Evolutionary conservation across 495 filamentous ascomycete species (phyloP).

Genomic region (Penicillium nucicola): DNA sequence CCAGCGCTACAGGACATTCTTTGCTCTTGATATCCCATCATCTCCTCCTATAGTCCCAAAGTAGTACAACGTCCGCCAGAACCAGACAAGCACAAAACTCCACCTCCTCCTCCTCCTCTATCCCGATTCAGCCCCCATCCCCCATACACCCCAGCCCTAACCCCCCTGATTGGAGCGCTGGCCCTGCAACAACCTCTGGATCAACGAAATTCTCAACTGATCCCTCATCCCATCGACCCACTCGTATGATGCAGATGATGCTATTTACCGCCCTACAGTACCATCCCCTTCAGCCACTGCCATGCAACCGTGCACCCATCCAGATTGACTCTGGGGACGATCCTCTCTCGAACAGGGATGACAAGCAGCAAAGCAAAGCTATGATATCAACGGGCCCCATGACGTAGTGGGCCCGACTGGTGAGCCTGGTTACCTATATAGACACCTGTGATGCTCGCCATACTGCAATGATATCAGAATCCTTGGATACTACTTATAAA

Average conservation of each 20-base stretch:
- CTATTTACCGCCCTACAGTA: not conserved
- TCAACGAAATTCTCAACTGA: constrained; percentile 7
- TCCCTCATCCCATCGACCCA: not conserved
- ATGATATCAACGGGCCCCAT: constrained; percentile 22
- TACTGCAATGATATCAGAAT: constrained; percentile 17
- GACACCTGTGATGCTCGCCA: not conserved
- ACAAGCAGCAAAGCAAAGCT: not conserved
- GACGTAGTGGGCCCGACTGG: constrained; percentile 18
- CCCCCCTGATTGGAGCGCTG: constrained; percentile 10
- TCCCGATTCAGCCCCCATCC: constrained; percentile 11
- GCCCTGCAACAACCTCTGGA: constrained; percentile 4
- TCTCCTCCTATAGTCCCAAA: not conserved
- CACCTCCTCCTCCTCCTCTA: constrained; percentile 9
- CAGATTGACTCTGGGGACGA: constrained; percentile 13
- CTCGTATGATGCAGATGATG: constrained; percentile 6
- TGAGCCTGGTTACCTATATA: constrained; percentile 13
- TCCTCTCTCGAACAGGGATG: constrained; percentile 9
- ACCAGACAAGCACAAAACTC: constrained; percentile 10
- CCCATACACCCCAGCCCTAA: not conserved
- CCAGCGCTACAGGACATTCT: too few species aligned
- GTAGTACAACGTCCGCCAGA: not conserved
- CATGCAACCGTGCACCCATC: constrained; percentile 12
- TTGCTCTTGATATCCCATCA: too few species aligned
- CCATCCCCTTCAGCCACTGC: not conserved
- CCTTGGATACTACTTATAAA: constrained; percentile 3